Conservation (phyloP, 345 rosid species). For the Mercurialis annua region DNA sequence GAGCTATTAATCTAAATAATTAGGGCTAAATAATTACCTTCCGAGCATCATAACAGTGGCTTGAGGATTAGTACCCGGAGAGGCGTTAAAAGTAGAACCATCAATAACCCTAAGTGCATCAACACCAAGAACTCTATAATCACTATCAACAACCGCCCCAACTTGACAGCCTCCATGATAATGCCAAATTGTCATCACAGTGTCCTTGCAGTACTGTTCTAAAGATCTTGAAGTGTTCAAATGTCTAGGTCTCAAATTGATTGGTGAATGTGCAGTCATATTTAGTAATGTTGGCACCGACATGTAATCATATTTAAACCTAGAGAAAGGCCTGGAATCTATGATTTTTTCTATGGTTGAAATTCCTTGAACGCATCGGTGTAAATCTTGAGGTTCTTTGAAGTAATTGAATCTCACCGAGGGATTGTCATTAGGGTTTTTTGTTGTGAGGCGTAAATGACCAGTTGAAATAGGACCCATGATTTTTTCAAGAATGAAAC, state of each 20-base stretch:
- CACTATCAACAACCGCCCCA: conserved; percentile 21
- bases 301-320: conserved; percentile 4
- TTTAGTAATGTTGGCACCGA: conserved; percentile 19
- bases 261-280: conserved; percentile 23
- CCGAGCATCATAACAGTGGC: conserved; percentile 34
- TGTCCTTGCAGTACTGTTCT: conserved; percentile 28
- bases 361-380: conserved; percentile 24
- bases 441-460: conserved; percentile 19
- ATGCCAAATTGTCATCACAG: conserved; percentile 36
- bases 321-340: conserved; percentile 21
- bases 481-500: conserved; percentile 25
- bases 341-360: conserved; percentile 17
- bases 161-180: conserved; percentile 36
- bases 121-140: conserved; percentile 27
- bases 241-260: conserved; percentile 26
- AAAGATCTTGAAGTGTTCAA: conserved; percentile 10
- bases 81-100: conserved; percentile 24
- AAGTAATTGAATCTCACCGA: conserved; percentile 32
- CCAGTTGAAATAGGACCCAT: conserved; percentile 29
- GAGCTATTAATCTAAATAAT: too few species aligned
- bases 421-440: conserved; percentile 24
- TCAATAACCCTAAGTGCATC: conserved; percentile 29
- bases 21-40: conserved; percentile 10
- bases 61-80: conserved; percentile 36
- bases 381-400: conserved; percentile 19